Conservation (phyloP, 2,329 filamentous ascomycete genomes). For the Alternaria longipes region DNA sequence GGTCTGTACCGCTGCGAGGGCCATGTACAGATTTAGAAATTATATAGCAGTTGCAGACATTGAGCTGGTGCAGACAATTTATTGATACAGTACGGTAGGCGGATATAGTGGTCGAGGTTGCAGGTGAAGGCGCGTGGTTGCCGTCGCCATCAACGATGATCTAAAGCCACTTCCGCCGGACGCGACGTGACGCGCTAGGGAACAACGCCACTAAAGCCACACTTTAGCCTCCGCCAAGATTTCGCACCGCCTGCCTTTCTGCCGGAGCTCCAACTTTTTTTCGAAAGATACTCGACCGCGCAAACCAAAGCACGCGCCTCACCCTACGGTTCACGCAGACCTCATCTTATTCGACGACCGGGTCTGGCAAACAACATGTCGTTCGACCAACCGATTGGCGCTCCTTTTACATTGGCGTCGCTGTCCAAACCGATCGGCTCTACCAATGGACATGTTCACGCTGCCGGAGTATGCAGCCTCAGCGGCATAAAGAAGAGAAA, state of each 20-base stretch:
- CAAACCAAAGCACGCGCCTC: constrained; percentile 25
- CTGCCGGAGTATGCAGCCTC: constrained; percentile 62
- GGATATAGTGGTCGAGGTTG: constrained; percentile 9
- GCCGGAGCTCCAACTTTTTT: constrained; percentile 38
- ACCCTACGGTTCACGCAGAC: constrained; percentile 35
- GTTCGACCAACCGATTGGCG: constrained; percentile 47
- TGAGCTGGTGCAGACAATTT: background rate
- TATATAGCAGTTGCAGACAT: constrained; percentile 29
- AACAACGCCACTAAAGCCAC: constrained; percentile 15
- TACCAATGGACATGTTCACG: constrained; percentile 52
- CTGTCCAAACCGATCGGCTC: constrained; percentile 56
- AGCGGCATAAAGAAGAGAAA: constrained; percentile 67
- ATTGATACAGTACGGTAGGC: background rate
- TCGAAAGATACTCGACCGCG: constrained; percentile 20
- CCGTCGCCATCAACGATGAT: constrained; percentile 1
- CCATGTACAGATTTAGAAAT: constrained; percentile 42
- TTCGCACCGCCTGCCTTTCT: constrained; percentile 29
- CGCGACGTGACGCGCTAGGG: constrained; percentile 24
- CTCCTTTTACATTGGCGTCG: constrained; percentile 54
- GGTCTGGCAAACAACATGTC: constrained; percentile 49
- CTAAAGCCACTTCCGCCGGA: constrained; percentile 13
- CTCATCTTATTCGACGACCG: constrained; percentile 17
- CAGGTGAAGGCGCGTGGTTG: constrained; percentile 10
- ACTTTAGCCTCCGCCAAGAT: constrained; percentile 25
- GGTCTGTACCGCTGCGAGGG: constrained; percentile 46